Percentiles rank a stretch among this genome's conserved stretches.
These are phyloP conservation scores for Fusarium succisae DNA, from an alignment of 2,329 filamentous ascomycete genomes.

Conservation along the genomic window DNA sequence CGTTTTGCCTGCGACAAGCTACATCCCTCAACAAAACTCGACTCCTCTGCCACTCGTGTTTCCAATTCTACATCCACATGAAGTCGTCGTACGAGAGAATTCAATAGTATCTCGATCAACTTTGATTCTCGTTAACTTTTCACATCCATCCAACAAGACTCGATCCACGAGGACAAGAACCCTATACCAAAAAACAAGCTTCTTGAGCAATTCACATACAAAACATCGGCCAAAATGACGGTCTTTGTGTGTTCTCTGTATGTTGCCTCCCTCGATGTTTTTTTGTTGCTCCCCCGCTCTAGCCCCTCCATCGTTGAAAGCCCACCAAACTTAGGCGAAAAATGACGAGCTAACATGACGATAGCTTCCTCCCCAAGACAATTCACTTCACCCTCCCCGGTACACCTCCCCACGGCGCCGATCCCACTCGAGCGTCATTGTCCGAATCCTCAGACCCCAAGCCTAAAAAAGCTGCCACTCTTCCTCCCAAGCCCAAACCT, in stretches of 20 bases:
- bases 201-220: constrained; percentile 6
- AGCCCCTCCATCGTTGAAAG: constrained; percentile 11
- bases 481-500: constrained; percentile 4
- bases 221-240: constrained; percentile 48
- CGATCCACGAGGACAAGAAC: constrained; percentile 2
- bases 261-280: constrained; percentile 28
- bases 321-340: constrained; percentile 13
- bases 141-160: not conserved
- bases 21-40: constrained; percentile 34
- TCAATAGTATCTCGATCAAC: constrained; percentile 17
- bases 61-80: constrained; percentile 33
- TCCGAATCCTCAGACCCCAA: constrained; percentile 40
- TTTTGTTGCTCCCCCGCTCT: constrained; percentile 19
- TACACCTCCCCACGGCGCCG: constrained; percentile 54
- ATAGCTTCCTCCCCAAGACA: constrained; percentile 90
- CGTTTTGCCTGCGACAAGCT: constrained; percentile 39
- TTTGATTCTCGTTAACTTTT: constrained; percentile 7
- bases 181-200: not conserved
- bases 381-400: constrained; percentile 82
- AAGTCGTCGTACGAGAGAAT: constrained; percentile 38
- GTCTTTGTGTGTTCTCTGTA: constrained; percentile 55
- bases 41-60: constrained; percentile 3
- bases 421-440: constrained; percentile 41
- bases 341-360: constrained; percentile 23
- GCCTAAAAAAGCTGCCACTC: not conserved